These are phyloP conservation scores for Senna siamea DNA, from an alignment of 306 rosid species.

Conservation along the genomic window DNA sequence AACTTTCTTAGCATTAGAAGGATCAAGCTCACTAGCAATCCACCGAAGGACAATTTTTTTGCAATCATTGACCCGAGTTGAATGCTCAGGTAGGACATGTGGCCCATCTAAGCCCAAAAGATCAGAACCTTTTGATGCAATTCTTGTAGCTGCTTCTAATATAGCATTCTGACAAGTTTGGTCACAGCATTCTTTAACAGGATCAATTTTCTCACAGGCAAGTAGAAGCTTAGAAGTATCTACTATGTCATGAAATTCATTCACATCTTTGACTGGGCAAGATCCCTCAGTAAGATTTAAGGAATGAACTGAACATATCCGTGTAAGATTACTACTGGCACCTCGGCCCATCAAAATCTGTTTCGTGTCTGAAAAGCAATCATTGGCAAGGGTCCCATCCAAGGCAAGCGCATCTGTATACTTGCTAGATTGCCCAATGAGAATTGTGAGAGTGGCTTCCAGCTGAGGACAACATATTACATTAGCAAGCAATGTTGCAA, in stretches of 20 bases:
- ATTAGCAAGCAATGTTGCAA: constrained; percentile 86
- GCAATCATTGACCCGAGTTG: constrained; percentile 65
- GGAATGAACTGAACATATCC: constrained; percentile 70
- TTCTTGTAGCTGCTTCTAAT: constrained; percentile 78
- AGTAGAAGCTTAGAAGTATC: constrained; percentile 80
- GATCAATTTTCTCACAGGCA: constrained; percentile 84
- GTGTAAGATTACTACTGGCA: constrained; percentile 59
- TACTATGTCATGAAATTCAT: constrained; percentile 65
- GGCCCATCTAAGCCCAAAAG: constrained; percentile 57
- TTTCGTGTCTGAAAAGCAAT: constrained; percentile 84
- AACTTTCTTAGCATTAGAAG: constrained; percentile 75
- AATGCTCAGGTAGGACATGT: constrained; percentile 59
- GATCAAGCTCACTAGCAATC: constrained; percentile 86
- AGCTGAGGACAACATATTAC: constrained; percentile 96
- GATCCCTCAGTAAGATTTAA: constrained; percentile 79
- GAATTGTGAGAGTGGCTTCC: constrained; percentile 90
- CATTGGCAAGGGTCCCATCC: constrained; percentile 62
- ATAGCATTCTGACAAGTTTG: constrained; percentile 87
- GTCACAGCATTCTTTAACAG: constrained; percentile 86
- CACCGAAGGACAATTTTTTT: constrained; percentile 79
- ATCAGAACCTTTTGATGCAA: constrained; percentile 73
- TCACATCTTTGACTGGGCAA: constrained; percentile 72
- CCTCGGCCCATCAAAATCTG: constrained; percentile 92
- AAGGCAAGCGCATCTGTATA: constrained; percentile 69
- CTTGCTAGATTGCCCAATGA: constrained; percentile 87